Conservation (phyloP, 441 rosid genomes). For the Mallotus japonicus region DNA sequence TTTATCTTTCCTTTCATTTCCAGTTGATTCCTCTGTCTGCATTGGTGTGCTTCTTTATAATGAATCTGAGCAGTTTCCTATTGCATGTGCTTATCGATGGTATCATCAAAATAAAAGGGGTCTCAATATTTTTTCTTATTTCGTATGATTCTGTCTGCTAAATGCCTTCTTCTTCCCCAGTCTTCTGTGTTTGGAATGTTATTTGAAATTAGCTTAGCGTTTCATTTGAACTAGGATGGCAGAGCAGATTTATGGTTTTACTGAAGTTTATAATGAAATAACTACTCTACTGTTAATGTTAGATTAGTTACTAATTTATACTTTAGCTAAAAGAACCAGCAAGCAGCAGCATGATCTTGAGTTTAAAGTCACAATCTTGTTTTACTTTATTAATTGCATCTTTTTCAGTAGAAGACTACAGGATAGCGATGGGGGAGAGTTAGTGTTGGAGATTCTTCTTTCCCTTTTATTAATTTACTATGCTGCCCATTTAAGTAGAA, state of each 20-base stretch:
- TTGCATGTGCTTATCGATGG: neutral
- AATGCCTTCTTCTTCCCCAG: too few species aligned
- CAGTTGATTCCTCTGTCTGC: neutral
- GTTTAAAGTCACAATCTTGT: slow-evolving; percentile 16
- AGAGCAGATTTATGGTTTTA: neutral
- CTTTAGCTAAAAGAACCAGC: neutral
- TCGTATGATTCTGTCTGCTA: neutral
- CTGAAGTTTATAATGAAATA: neutral
- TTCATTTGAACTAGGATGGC: neutral
- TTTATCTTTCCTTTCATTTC: neutral
- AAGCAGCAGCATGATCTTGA: slow-evolving; percentile 10
- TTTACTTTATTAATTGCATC: slow-evolving; percentile 5
- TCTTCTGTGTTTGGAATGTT: neutral
- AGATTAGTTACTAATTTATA: slow-evolving; percentile 16
- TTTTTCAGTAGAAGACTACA: slow-evolving; percentile 14
- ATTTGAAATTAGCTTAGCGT: neutral
- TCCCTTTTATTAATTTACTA: slow-evolving; percentile 6
- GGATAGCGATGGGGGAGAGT: neutral
- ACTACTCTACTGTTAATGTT: neutral
- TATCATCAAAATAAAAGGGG: neutral
- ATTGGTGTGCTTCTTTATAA: slow-evolving; percentile 7
- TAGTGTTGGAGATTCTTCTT: slow-evolving; percentile 3
- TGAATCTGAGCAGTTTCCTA: neutral
- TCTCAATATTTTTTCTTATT: neutral
- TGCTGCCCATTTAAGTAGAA: slow-evolving; percentile 19